These are phyloP conservation scores for Patellifolia procumbens DNA, from an alignment of 179 eudicot species.

Conservation along the genomic window DNA sequence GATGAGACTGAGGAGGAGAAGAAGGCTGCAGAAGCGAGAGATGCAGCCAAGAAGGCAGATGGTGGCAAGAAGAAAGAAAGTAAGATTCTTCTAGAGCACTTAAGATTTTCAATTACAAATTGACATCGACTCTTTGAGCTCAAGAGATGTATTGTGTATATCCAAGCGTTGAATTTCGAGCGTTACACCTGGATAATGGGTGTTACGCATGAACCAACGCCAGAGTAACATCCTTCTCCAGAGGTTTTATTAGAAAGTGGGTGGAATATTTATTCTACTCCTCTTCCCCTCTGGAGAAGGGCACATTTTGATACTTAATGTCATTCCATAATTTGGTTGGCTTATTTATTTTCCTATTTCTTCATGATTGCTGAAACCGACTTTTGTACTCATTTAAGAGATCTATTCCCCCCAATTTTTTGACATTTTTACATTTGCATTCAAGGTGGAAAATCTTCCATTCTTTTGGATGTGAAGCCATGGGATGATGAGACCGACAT, in stretches of 20 bases:
- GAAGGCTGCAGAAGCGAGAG: slow-evolving; percentile 87
- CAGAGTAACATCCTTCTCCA: slow-evolving; percentile 14
- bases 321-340: background rate
- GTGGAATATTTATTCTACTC: background rate
- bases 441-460: slow-evolving; percentile 94
- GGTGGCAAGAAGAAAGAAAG: slow-evolving; percentile 90
- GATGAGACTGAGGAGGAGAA: slow-evolving; percentile 99
- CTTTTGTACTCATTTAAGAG: background rate
- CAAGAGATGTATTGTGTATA: background rate
- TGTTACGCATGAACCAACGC: slow-evolving; percentile 23
- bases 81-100: slow-evolving; percentile 41
- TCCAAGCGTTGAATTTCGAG: slow-evolving; percentile 19
- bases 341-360: background rate
- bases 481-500: slow-evolving; percentile 99
- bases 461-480: slow-evolving; percentile 93
- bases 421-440: background rate
- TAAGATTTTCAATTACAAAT: no score
- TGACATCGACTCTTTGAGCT: background rate
- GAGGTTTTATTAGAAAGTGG: background rate
- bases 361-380: background rate
- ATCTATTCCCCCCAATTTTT: background rate
- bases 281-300: slow-evolving; percentile 7
- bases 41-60: slow-evolving; percentile 60
- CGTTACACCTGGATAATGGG: slow-evolving; percentile 24
- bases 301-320: background rate